Evolutionary conservation across 768 basidiomycete species (phyloP).

Genomic region (Arthromyces matolae): DNA sequence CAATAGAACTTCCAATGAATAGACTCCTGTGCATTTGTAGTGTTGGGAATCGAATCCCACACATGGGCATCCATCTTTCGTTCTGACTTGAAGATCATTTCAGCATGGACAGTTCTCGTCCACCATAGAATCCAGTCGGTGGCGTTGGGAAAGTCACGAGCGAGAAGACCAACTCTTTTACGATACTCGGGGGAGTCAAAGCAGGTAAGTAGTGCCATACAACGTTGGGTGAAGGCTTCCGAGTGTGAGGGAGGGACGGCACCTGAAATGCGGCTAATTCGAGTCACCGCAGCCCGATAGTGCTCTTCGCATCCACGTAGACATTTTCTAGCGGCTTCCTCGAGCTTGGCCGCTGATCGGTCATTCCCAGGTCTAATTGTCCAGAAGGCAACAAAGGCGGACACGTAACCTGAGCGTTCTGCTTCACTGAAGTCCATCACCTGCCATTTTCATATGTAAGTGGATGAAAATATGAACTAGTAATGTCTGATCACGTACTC

Average conservation of each 20-base stretch:
- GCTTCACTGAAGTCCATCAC: slow-evolving; percentile 7
- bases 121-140: slow-evolving; percentile 32
- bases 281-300: slow-evolving; percentile 22
- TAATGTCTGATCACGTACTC: too few relatives aligned
- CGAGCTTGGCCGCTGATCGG: slow-evolving; percentile 18
- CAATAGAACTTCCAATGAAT: slow-evolving; percentile 33
- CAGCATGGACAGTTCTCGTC: slow-evolving; percentile 22
- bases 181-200: slow-evolving; percentile 6
- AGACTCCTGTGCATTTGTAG: slow-evolving; percentile 34
- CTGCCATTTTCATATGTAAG: too few relatives aligned
- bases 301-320: slow-evolving; percentile 28
- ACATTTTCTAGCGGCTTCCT: slow-evolving; percentile 14
- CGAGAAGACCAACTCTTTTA: slow-evolving; percentile 1
- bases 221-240: slow-evolving; percentile 14
- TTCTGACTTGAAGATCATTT: slow-evolving; percentile 27
- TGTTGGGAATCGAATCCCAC: slow-evolving; percentile 30
- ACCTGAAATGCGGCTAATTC: slow-evolving; percentile 22
- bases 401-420: background rate
- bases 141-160: slow-evolving; percentile 20
- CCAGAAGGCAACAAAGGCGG: slow-evolving; percentile 16
- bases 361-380: background rate
- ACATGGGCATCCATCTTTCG: slow-evolving; percentile 23
- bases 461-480: too few relatives aligned
- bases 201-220: slow-evolving; percentile 11
- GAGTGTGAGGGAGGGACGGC: slow-evolving; percentile 15